A percentile compares a stretch with the other conserved stretches of the same genome.
Evolutionary conservation across 225 moss, liverwort and hornwort genomes (phyloP).

Genomic region (Polytrichum formosum): DNA sequence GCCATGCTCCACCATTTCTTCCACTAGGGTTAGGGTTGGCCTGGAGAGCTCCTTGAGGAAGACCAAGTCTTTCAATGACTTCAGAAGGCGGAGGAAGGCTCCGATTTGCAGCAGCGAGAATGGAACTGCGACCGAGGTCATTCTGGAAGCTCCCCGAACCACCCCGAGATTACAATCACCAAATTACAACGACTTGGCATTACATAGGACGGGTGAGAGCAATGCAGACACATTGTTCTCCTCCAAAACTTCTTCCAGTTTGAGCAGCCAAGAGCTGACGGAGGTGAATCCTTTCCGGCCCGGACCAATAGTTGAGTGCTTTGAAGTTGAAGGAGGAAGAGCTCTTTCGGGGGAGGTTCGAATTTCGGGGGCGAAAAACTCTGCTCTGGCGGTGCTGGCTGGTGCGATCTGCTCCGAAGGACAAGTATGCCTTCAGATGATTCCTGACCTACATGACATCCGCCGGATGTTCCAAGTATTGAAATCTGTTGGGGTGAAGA

Average conservation of each 20-base stretch:
- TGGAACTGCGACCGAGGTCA: slow-evolving; percentile 37
- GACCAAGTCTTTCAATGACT: slow-evolving; percentile 13
- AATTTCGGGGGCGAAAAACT: slow-evolving; percentile 90
- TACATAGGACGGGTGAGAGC: slow-evolving; percentile 21
- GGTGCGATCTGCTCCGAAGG: slow-evolving; percentile 77
- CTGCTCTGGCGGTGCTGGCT: slow-evolving; percentile 82
- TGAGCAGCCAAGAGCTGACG: slow-evolving; percentile 24
- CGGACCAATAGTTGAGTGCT: slow-evolving; percentile 52
- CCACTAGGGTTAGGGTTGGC: slow-evolving; percentile 44
- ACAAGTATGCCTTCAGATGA: slow-evolving; percentile 71
- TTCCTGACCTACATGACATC: slow-evolving; percentile 87
- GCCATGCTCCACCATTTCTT: slow-evolving; percentile 13
- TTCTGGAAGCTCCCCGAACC: slow-evolving; percentile 32
- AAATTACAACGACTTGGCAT: slow-evolving; percentile 27
- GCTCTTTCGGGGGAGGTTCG: slow-evolving; percentile 70
- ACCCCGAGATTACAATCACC: slow-evolving; percentile 27
- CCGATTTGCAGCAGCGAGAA: slow-evolving; percentile 35
- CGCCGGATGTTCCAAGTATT: slow-evolving; percentile 90
- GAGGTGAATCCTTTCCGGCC: slow-evolving; percentile 40
- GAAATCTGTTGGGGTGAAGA: slow-evolving; percentile 71
- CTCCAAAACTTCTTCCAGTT: slow-evolving; percentile 23
- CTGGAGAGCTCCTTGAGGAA: slow-evolving; percentile 6
- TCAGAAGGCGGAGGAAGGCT: slow-evolving; percentile 16
- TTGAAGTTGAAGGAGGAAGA: slow-evolving; percentile 74
- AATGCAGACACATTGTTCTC: slow-evolving; percentile 15